phyloP scores from a whole-genome alignment of 805 yeast species.

The Yarrowia divulgata region DNA sequence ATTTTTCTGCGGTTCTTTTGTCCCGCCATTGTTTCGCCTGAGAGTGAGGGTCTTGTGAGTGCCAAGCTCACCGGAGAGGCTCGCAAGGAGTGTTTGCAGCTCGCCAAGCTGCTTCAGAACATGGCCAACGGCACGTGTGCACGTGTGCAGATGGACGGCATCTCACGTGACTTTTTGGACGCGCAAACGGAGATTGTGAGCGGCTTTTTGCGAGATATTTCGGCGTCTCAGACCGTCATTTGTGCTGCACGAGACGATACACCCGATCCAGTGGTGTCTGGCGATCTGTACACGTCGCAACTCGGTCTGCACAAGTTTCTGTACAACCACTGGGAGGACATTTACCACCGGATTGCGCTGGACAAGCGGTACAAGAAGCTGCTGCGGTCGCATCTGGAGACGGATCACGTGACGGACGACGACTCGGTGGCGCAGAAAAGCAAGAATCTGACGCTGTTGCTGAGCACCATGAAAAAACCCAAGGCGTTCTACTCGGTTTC shows the following conservation, averaged over 20 bases:
- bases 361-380: slow-evolving; percentile 43
- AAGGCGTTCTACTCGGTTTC: slow-evolving; percentile 25
- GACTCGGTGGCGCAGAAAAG: slow-evolving; percentile 22
- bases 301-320: slow-evolving; percentile 59
- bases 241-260: slow-evolving; percentile 44
- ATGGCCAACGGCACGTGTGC: slow-evolving; percentile 45
- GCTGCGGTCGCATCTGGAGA: slow-evolving; percentile 14
- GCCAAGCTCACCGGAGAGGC: slow-evolving; percentile 42
- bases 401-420: slow-evolving; percentile 4
- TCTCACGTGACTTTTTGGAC: slow-evolving; percentile 13
- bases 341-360: slow-evolving; percentile 45
- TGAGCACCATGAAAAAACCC: slow-evolving; percentile 19
- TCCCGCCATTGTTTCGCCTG: slow-evolving; percentile 87
- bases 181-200: slow-evolving; percentile 56
- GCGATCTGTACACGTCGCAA: slow-evolving; percentile 47
- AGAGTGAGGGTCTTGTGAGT: slow-evolving; percentile 52
- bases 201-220: slow-evolving; percentile 46
- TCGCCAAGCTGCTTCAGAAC: slow-evolving; percentile 48
- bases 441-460: slow-evolving; percentile 23
- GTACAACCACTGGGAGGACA: slow-evolving; percentile 58
- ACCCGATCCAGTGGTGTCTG: slow-evolving; percentile 34
- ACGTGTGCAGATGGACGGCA: slow-evolving; percentile 44
- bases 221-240: slow-evolving; percentile 30
- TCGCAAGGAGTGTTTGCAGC: slow-evolving; percentile 44
- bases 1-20: slow-evolving; percentile 75